Conservation (phyloP, 2,329 filamentous ascomycete genomes). For the Botryosphaeria agaves region DNA sequence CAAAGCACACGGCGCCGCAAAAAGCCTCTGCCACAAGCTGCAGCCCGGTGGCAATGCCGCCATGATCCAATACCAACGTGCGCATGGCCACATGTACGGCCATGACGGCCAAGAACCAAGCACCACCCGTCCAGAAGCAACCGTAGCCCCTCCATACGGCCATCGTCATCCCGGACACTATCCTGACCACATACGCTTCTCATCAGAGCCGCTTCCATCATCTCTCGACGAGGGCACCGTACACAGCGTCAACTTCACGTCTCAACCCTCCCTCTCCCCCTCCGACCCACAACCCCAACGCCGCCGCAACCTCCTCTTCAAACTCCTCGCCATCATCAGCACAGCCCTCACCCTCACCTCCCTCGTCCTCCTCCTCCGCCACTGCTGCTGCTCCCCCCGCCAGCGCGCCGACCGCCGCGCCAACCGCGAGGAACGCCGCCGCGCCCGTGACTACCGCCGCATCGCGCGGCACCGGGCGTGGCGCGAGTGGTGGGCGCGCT, state of each 20-base stretch:
- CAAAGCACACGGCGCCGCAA: slow-evolving; percentile 3
- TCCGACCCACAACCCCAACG: slow-evolving; percentile 2
- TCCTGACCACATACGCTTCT: too few relatives aligned
- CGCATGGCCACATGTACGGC: slow-evolving; percentile 6
- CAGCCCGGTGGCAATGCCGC: background rate
- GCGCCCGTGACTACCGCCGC: slow-evolving; percentile 32
- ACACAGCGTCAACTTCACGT: background rate
- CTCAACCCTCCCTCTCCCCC: background rate
- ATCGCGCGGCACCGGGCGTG: slow-evolving; percentile 34
- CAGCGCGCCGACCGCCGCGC: slow-evolving; percentile 35
- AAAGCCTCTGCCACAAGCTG: slow-evolving; percentile 1
- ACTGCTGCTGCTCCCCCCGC: slow-evolving; percentile 31
- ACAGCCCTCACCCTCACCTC: slow-evolving; percentile 27
- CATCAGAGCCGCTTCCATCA: too few relatives aligned
- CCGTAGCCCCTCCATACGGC: too few relatives aligned
- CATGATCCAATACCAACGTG: background rate
- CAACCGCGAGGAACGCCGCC: slow-evolving; percentile 34
- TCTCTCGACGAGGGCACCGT: too few relatives aligned
- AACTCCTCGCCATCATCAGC: slow-evolving; percentile 19
- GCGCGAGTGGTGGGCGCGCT: slow-evolving; percentile 30
- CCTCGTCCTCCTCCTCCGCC: slow-evolving; percentile 23
- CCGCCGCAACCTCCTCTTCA: slow-evolving; percentile 5
- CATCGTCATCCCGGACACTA: background rate
- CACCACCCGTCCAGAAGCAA: too few relatives aligned
- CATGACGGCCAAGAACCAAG: slow-evolving; percentile 6